These are phyloP conservation scores for Groenewaldozyma salmanticensis DNA, from an alignment of 805 yeast species.

Conservation along the genomic window DNA sequence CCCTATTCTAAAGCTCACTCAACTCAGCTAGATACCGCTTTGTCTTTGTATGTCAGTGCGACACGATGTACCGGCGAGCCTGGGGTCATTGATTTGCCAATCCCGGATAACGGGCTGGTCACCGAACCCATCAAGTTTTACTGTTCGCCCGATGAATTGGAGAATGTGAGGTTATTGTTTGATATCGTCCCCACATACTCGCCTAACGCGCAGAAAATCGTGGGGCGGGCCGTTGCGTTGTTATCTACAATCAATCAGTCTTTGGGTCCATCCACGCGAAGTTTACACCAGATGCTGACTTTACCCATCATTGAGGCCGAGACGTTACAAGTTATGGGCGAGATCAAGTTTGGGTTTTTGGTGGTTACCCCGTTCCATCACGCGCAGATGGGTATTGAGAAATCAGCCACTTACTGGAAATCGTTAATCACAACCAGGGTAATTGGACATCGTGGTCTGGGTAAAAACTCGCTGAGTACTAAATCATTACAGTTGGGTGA, in stretches of 20 bases:
- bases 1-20: conserved; percentile 65
- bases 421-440: conserved; percentile 80
- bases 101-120: conserved; percentile 59
- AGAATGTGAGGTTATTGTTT: conserved; percentile 48
- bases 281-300: conserved; percentile 55
- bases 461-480: conserved; percentile 66
- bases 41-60: conserved; percentile 58
- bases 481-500: conserved; percentile 88
- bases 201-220: conserved; percentile 32
- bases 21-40: conserved; percentile 83
- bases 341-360: conserved; percentile 64
- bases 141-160: conserved; percentile 44
- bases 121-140: conserved; percentile 66
- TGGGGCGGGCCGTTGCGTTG: conserved; percentile 81
- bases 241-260: conserved; percentile 50
- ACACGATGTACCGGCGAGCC: conserved; percentile 37
- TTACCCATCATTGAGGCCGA: conserved; percentile 68
- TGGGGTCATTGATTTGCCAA: conserved; percentile 66
- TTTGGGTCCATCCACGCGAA: conserved; percentile 58
- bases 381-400: conserved; percentile 49
- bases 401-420: conserved; percentile 83
- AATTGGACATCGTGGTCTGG: conserved; percentile 93
- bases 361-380: conserved; percentile 66
- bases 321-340: conserved; percentile 68
- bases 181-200: conserved; percentile 83